Evolutionary conservation across 306 rosid species (phyloP), one percentile per base, ranked within the genome.

Genomic region (Medicago ruthenica): DNA sequence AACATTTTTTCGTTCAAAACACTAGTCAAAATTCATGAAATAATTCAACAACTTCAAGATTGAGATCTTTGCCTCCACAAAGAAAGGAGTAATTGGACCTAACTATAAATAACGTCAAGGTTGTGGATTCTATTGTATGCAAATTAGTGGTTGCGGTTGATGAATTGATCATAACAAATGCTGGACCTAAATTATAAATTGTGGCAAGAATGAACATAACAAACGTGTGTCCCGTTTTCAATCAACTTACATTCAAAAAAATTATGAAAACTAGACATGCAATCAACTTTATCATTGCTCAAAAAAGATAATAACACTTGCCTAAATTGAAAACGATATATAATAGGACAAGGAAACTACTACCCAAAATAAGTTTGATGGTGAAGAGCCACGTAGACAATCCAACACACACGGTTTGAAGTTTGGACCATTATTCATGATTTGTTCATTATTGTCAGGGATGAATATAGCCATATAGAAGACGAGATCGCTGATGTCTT

Each of bases 331-430:
- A 31, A 31, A 61, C 7, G 5, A 61, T 61, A 22, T 31, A 61
- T 14, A 15, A 31, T 41, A 67, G 71, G 51, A 44, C 37, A 20
- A 17, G 20, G 20, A 61, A 61, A 61, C 62, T 27, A 14, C 7
- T 27, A 31, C 1, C 7, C 21, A 61, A 27, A 50, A 34, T 16
- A 24, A 40, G 44, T 54, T 66, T 4, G n/a, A n/a, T n/a, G 59
- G 55, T 40, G n/a, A 71, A 37, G 20, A 48, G 60, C 20, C 70
- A 3, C 39, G 68, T 22, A 48, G 71, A n/a, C 10, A 62, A 77
- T 24, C 61, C 10, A 51, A 17, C 51, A 44, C 15, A 50, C 54
- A 48, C 20, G 57, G 39, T 58, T 58, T 54, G 54, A 7, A 34
- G 47, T 40, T 71, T 27, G 77, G 77, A 60, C 16, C 42, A 22